Base-by-base conservation (phyloP, 1,139 yeast species). In the Yamadazyma diddensiae region DNA sequence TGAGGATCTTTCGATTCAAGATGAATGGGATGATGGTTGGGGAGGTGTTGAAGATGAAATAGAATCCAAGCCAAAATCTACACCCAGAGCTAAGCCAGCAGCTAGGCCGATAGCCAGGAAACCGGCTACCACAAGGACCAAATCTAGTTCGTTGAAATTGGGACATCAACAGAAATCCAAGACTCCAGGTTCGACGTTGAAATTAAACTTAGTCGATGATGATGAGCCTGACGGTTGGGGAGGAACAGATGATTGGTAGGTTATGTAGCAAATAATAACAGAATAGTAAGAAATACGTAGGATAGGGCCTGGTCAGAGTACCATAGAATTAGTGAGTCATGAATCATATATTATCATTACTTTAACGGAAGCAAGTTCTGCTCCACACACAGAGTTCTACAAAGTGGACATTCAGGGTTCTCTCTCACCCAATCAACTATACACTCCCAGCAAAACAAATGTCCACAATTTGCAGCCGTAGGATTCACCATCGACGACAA, bases 381-480 rank as follows among this genome's bases (percentile, higher is more conserved):
- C 47, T 83, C 90, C 26, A 70, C 64, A 39, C 92, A 77, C 28
- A 66, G 70, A 43, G 82, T 94, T 39, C 98, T 62, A 50, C 98
- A 92, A 22, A 92, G 64, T 0, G 98, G 97, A 53, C 98, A 92
- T 50, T 88, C 97, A 0, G 90, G 82, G 46, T 77, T 76, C 36
- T 88, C 95, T 41, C 87, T 66, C 35, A 88, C 77, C 97, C 97
- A 92, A 46, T 85, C 95, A 5, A 79, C 72, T 6, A 87, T 79
- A 53, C 98, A 92, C 5, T 69, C 71, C 97, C 97, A 92, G 58
- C 98, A 92, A 55, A 85, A 90, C 12, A 86, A 41, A 55, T 92
- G 98, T 0, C 98, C 98, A 59, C 98, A 92, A 7, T 81, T 75
- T 0, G 95, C 88, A 37, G 88, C 78, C 1, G 95, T 69, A 1